Evolutionary conservation across 805 yeast species (phyloP).

Genomic region (Candida insectalens): DNA sequence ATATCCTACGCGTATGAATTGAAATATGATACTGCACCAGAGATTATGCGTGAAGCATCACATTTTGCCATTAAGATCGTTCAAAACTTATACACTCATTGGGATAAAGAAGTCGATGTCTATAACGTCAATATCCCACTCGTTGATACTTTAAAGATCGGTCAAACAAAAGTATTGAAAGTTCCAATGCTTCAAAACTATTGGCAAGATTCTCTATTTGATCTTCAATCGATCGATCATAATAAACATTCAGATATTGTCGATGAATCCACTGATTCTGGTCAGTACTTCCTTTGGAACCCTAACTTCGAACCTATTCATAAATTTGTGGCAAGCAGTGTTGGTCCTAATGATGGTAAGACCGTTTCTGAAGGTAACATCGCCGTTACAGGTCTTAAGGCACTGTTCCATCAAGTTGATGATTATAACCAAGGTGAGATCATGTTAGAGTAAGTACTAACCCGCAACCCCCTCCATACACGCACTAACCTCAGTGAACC

Average conservation of each 20-base stretch:
- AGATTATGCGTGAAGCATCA: slow-evolving; percentile 54
- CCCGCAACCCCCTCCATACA: neutral
- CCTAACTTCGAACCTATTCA: slow-evolving; percentile 73
- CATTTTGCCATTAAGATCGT: slow-evolving; percentile 56
- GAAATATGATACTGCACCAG: slow-evolving; percentile 35
- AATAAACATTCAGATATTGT: slow-evolving; percentile 31
- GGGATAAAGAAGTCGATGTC: slow-evolving; percentile 53
- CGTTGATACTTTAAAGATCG: slow-evolving; percentile 37
- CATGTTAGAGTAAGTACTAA: slow-evolving; percentile 33
- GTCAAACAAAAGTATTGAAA: slow-evolving; percentile 51
- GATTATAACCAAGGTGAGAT: slow-evolving; percentile 45
- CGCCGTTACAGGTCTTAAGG: slow-evolving; percentile 62
- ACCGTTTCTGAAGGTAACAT: slow-evolving; percentile 55
- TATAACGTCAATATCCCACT: slow-evolving; percentile 84
- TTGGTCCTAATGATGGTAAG: slow-evolving; percentile 56
- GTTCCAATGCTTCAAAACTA: slow-evolving; percentile 75
- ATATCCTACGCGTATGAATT: slow-evolving; percentile 74
- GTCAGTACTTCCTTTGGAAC: slow-evolving; percentile 62
- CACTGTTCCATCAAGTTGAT: slow-evolving; percentile 53
- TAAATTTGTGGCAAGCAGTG: slow-evolving; percentile 33
- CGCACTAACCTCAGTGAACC: too few species aligned
- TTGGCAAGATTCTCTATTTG: slow-evolving; percentile 43
- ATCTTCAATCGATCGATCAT: slow-evolving; percentile 9
- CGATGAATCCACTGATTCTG: slow-evolving; percentile 30
- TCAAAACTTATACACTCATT: slow-evolving; percentile 43